Base-by-base conservation (phyloP, 176 grass and related monocot genomes). In the Guadua angustifolia region DNA sequence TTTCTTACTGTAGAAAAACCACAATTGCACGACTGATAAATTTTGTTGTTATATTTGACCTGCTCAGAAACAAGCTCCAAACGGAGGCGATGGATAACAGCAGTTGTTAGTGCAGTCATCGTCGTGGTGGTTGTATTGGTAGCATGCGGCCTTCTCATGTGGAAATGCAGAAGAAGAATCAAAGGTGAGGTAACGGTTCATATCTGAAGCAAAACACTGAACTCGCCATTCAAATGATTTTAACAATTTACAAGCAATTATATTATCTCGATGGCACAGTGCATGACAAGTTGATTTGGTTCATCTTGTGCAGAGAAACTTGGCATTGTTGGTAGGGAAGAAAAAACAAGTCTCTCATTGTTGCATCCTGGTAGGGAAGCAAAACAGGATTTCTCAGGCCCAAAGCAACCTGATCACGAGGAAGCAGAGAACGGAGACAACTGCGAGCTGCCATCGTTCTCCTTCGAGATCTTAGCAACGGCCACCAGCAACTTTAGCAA, bases 401-500 rank as follows among this genome's bases (percentile, higher is more conserved):
- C 87, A 1, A 79, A 61, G 4, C 79, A 75, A 42, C n/a, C 87
- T 81, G 83, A 82, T 1, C 40, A 33, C 0, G 87, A 93, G 62
- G 87, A 95, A 50, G 57, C 59, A 24, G 90, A 93, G 61, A 77
- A 85, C 38, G 84, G 80, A 59, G 69, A 86, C 46, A 70, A 72
- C 21, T 85, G 73, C 46, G 90, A 98, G 89, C 89, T 98, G 44
- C 92, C 91, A 25, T 61, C 90, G 33, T 77, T 91, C n/a, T 46
- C 80, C 62, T 89, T 98, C 12, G 95, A 91, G 75, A 66, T 11
- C 14, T 18, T 98, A 25, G 66, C 79, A 7, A 67, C 69, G 42
- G 86, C 92, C 69, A 98, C 95, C n/a, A 77, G 78, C 46, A 80
- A 88, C 59, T 98, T 98, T 84, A 85, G 86, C 44, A 1, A 12